A percentile compares a stretch with the other conserved stretches of the same genome.
Evolutionary conservation across 2,329 filamentous ascomycete species (phyloP).

Genomic region (Monosporascus sp.): DNA sequence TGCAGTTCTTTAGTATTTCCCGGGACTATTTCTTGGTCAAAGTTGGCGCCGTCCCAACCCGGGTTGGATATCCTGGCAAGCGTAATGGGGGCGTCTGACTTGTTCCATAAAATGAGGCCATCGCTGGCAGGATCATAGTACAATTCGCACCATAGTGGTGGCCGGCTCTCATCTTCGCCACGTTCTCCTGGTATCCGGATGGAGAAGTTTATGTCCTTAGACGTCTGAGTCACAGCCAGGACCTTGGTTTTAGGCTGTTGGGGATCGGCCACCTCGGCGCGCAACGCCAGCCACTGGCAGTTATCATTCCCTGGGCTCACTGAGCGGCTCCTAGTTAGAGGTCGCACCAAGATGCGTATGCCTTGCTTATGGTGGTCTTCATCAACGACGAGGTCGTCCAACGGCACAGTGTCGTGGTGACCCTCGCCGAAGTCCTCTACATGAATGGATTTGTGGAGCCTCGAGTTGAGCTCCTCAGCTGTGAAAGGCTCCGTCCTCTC

Average conservation of each 20-base stretch:
- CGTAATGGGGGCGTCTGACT: constrained; percentile 47
- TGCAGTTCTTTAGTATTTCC: constrained; percentile 39
- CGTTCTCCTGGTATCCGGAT: constrained; percentile 48
- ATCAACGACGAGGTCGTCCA: constrained; percentile 47
- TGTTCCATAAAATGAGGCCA: constrained; percentile 51
- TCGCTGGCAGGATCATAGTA: constrained; percentile 57
- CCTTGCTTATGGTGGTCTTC: constrained; percentile 48
- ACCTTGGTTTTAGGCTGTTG: constrained; percentile 51
- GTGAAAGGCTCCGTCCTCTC: constrained; percentile 56
- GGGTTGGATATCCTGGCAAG: constrained; percentile 40
- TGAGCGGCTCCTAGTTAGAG: constrained; percentile 46
- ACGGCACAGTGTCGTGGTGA: constrained; percentile 40
- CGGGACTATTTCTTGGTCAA: constrained; percentile 39
- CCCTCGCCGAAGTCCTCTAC: constrained; percentile 37
- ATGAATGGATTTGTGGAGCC: constrained; percentile 37
- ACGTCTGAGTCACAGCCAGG: constrained; percentile 54
- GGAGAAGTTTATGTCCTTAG: constrained; percentile 55
- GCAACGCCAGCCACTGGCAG: constrained; percentile 51
- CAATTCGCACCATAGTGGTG: constrained; percentile 53
- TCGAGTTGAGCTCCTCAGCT: constrained; percentile 48
- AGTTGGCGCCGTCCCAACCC: constrained; percentile 35
- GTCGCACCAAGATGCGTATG: constrained; percentile 53
- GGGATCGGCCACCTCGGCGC: constrained; percentile 46
- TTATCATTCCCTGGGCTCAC: constrained; percentile 52
- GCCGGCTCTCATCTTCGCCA: constrained; percentile 36